Conservation (phyloP, 345 rosid species). For the Salix koriyanagi region DNA sequence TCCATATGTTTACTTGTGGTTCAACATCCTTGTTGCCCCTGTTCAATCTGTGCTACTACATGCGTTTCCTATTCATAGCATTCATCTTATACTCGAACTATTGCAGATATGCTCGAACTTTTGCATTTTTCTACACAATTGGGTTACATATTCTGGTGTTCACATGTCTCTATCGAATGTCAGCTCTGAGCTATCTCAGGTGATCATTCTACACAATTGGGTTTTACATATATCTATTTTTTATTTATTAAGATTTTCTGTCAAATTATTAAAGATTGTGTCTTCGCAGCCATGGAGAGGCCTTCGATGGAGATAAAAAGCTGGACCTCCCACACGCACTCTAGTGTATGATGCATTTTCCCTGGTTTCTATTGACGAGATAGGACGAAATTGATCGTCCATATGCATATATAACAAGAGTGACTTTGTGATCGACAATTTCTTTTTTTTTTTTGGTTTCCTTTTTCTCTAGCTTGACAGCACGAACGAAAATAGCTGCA, state of each 20-base stretch:
- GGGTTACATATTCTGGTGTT: slow-evolving; percentile 84
- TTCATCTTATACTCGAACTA: not conserved
- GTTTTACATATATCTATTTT: not conserved
- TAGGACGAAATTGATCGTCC: not conserved
- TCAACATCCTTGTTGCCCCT: no score
- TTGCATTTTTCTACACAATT: slow-evolving; percentile 91
- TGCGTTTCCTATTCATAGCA: no score
- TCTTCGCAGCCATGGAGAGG: slow-evolving; percentile 68
- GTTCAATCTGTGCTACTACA: no score
- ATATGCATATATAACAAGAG: slow-evolving; percentile 17
- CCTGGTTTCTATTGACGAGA: not conserved
- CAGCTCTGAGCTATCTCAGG: slow-evolving; percentile 88
- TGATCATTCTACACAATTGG: slow-evolving; percentile 10
- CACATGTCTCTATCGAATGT: slow-evolving; percentile 93
- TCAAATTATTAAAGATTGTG: not conserved
- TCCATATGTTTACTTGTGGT: no score
- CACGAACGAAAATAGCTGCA: slow-evolving; percentile 9
- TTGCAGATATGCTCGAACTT: slow-evolving; percentile 83
- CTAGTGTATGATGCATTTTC: slow-evolving; percentile 23
- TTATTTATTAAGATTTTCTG: not conserved
- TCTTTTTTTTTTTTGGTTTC: not conserved
- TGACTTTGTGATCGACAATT: not conserved
- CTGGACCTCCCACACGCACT: slow-evolving; percentile 65
- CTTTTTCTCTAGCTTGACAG: not conserved
- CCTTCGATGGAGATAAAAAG: slow-evolving; percentile 41